Conservation (phyloP, 257 asterid genomes). For the Lithospermum erythrorhizon region DNA sequence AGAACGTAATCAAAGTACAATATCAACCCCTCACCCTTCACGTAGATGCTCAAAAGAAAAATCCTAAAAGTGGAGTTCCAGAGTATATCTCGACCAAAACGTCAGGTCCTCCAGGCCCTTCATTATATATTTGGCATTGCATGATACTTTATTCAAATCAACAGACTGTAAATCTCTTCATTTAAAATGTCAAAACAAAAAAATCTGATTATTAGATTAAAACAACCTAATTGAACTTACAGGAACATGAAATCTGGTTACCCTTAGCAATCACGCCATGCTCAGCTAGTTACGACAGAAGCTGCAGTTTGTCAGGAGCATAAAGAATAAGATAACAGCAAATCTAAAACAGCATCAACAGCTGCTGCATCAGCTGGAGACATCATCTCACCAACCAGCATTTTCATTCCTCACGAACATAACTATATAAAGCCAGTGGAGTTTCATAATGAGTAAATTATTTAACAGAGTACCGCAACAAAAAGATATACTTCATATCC, state of each 20-base stretch:
- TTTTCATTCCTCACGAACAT: constrained; percentile 46
- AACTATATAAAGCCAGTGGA: constrained; percentile 67
- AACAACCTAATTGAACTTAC: constrained; percentile 14
- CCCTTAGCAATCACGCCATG: constrained; percentile 40
- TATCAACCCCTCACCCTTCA: too few species aligned
- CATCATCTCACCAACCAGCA: constrained; percentile 35
- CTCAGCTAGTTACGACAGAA: constrained; percentile 10
- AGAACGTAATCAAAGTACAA: too few species aligned
- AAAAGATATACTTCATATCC: neutral
- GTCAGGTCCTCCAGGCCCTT: too few species aligned
- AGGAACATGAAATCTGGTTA: constrained; percentile 17
- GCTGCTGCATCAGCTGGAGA: constrained; percentile 3
- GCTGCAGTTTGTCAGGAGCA: constrained; percentile 24
- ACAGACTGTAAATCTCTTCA: too few species aligned
- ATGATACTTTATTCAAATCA: too few species aligned
- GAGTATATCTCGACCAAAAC: too few species aligned
- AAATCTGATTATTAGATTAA: too few species aligned
- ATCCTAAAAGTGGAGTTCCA: too few species aligned
- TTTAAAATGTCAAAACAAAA: too few species aligned
- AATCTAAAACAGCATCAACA: constrained; percentile 21
- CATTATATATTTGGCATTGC: too few species aligned
- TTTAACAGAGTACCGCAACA: constrained; percentile 3
- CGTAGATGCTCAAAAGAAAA: too few species aligned
- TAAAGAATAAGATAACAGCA: constrained; percentile 20
- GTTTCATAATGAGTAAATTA: constrained; percentile 32